These are phyloP conservation scores for Phytopythium delawarense DNA, from an alignment of 352 stramenopile genomes.

Conservation along the genomic window DNA sequence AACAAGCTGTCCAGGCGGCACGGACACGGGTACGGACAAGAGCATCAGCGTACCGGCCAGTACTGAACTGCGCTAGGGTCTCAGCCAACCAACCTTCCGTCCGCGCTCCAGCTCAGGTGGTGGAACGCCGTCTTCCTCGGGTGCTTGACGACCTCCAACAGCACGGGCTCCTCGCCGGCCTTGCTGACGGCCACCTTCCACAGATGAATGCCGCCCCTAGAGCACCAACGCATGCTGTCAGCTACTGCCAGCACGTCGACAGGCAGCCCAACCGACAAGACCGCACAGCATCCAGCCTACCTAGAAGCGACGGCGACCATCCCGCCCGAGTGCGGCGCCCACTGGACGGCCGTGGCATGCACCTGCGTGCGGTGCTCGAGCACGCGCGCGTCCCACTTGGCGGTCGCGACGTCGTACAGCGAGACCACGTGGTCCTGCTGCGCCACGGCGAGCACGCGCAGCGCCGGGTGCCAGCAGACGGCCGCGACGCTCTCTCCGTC, in stretches of 20 bases:
- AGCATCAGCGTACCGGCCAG: neutral
- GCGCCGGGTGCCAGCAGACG: constrained; percentile 55
- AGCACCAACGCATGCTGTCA: neutral
- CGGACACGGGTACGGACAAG: neutral
- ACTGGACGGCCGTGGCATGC: constrained; percentile 54
- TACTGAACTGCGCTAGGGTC: neutral
- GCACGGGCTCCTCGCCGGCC: constrained; percentile 36
- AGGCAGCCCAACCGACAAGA: too few species aligned
- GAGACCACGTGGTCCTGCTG: constrained; percentile 64
- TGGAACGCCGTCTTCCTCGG: constrained; percentile 41
- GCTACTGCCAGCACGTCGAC: neutral
- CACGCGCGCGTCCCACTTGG: constrained; percentile 57
- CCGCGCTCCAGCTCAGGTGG: constrained; percentile 65
- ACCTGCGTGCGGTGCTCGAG: constrained; percentile 56
- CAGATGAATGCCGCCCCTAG: constrained; percentile 52
- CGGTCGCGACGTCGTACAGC: constrained; percentile 52
- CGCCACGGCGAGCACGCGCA: constrained; percentile 59
- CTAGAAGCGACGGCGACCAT: constrained; percentile 61
- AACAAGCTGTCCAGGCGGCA: constrained; percentile 30
- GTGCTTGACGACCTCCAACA: constrained; percentile 60
- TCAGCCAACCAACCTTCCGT: constrained; percentile 34
- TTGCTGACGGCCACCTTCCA: constrained; percentile 59
- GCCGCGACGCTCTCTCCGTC: constrained; percentile 45
- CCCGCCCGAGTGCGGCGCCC: constrained; percentile 58
- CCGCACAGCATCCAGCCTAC: constrained; percentile 13